phyloP scores from a whole-genome alignment of 257 asterid species.

The Solanum peruvianum region DNA sequence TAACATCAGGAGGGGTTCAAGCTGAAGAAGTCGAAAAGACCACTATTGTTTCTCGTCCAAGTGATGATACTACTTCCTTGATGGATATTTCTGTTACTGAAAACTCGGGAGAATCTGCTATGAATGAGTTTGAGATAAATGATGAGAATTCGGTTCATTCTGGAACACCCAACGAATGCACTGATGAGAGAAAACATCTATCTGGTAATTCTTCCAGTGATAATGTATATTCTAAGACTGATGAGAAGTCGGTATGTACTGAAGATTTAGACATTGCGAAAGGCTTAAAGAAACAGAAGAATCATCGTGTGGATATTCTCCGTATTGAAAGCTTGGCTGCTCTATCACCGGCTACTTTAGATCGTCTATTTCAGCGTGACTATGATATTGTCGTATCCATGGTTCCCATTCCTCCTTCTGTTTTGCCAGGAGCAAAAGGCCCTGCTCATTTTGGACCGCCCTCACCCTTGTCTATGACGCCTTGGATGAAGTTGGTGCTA shows the following conservation, averaged over 20 bases:
- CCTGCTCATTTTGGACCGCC: slow-evolving; percentile 99
- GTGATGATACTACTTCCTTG: slow-evolving; percentile 31
- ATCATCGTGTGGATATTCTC: slow-evolving; percentile 79
- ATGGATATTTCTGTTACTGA: slow-evolving; percentile 16
- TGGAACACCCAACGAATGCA: slow-evolving; percentile 2
- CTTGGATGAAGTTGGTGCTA: slow-evolving; percentile 92
- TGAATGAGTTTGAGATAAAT: slow-evolving; percentile 14
- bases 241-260: slow-evolving; percentile 27
- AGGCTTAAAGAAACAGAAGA: slow-evolving; percentile 44
- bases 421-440: slow-evolving; percentile 91
- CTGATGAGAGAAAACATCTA: neutral
- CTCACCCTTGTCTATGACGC: slow-evolving; percentile 85
- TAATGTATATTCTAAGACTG: slow-evolving; percentile 12
- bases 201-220: neutral
- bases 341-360: slow-evolving; percentile 77
- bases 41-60: slow-evolving; percentile 15
- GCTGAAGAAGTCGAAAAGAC: slow-evolving; percentile 30
- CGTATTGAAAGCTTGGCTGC: slow-evolving; percentile 99
- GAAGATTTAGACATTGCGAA: slow-evolving; percentile 31
- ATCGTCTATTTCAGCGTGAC: slow-evolving; percentile 88
- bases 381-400: slow-evolving; percentile 88
- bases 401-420: slow-evolving; percentile 93
- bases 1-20: slow-evolving; percentile 75
- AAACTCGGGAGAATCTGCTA: slow-evolving; percentile 15
- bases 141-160: slow-evolving; percentile 15